Evolutionary conservation across 73 alveolate genomes (phyloP).

Genomic region (Halteria grandinella): DNA sequence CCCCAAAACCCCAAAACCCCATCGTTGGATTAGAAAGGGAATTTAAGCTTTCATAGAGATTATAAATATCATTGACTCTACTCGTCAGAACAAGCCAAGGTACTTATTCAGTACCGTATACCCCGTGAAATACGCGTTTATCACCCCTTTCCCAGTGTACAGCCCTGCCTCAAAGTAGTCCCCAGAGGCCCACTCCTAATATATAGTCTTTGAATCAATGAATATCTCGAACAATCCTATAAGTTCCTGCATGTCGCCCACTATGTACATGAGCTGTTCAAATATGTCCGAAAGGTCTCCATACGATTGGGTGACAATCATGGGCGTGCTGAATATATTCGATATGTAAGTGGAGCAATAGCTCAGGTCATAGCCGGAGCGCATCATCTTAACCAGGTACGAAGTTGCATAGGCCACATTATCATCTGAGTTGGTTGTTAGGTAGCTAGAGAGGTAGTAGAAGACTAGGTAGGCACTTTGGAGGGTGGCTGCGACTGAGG

Average conservation of each 20-base stretch:
- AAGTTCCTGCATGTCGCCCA: slow-evolving; percentile 12
- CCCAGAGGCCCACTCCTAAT: slow-evolving; percentile 16
- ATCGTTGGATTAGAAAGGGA: no score
- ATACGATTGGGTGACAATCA: no score
- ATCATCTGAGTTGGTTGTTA: neutral
- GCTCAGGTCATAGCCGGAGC: neutral
- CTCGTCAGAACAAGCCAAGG: no score
- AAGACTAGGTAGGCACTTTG: slow-evolving; percentile 9
- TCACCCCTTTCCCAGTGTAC: slow-evolving; percentile 19
- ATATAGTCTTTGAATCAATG: slow-evolving; percentile 7
- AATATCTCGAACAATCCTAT: neutral
- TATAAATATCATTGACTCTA: no score
- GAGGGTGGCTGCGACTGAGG: neutral
- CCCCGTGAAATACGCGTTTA: slow-evolving; percentile 4
- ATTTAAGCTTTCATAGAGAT: no score
- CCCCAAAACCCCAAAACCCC: no score
- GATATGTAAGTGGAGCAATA: no score
- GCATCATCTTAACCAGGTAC: neutral
- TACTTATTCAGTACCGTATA: no score
- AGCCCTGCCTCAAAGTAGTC: slow-evolving; percentile 47
- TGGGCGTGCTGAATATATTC: no score
- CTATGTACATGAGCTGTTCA: neutral
- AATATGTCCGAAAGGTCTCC: neutral
- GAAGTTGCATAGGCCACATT: slow-evolving; percentile 1
- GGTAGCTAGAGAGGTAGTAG: neutral